Evolutionary conservation across 1,139 yeast species (phyloP).

Genomic region (Taiozyma onychis): DNA sequence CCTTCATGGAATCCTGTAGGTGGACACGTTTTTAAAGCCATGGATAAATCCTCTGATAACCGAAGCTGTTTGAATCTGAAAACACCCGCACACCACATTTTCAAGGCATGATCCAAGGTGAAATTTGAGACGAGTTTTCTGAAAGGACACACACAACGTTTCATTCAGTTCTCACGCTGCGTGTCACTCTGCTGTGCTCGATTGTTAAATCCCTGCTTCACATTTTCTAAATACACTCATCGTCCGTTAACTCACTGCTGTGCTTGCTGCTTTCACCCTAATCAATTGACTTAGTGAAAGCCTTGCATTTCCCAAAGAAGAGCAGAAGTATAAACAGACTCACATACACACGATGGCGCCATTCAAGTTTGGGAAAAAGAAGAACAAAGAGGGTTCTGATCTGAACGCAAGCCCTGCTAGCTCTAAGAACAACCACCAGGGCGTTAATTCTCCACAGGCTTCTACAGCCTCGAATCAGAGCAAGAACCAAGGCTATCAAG

Average conservation of each 20-base stretch:
- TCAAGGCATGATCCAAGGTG: background rate
- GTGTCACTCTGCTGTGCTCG: background rate
- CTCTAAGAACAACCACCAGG: slow-evolving; percentile 3
- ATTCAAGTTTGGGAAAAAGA: slow-evolving; percentile 25
- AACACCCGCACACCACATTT: background rate
- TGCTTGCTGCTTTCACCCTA: background rate
- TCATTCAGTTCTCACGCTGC: background rate
- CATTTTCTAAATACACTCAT: background rate
- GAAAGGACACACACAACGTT: background rate
- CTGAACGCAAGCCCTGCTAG: background rate
- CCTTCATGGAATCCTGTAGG: background rate
- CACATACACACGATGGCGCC: slow-evolving; percentile 16
- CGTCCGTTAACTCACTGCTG: background rate
- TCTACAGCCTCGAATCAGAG: slow-evolving; percentile 3
- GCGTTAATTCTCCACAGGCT: slow-evolving; percentile 4
- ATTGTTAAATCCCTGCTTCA: background rate
- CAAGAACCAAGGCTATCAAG: background rate
- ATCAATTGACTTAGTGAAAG: background rate
- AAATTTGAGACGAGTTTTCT: background rate
- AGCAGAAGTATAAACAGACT: background rate
- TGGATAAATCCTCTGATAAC: background rate
- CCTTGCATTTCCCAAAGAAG: background rate
- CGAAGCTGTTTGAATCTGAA: background rate
- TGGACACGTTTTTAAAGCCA: background rate
- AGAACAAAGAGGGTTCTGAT: slow-evolving; percentile 11